phyloP scores from a whole-genome alignment of 768 basidiomycete species.

The Kwoniella sp. region DNA sequence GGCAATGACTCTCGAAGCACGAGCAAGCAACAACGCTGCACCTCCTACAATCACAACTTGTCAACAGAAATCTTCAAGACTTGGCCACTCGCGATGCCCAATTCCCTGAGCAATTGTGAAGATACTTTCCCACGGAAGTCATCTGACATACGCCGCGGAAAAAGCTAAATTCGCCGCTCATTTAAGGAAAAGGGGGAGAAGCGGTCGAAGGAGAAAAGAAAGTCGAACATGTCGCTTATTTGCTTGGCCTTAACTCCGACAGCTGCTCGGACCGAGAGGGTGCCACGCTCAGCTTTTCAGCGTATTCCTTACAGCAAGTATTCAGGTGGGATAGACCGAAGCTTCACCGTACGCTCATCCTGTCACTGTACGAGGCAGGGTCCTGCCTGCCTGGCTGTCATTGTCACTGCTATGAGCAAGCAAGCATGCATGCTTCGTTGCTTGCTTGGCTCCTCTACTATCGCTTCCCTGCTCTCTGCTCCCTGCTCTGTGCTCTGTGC shows the following conservation, averaged over 20 bases:
- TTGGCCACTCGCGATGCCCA: neutral
- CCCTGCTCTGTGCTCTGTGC: too few relatives aligned
- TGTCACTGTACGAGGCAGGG: neutral
- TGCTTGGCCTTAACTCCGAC: conserved; percentile 7
- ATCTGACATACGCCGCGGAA: neutral
- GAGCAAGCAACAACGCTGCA: too few relatives aligned
- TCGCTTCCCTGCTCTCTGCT: neutral
- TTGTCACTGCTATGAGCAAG: neutral
- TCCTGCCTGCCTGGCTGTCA: neutral
- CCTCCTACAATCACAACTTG: neutral
- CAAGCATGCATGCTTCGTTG: neutral
- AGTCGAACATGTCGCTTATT: conserved; percentile 8
- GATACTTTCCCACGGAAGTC: neutral
- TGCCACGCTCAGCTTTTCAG: conserved; percentile 4
- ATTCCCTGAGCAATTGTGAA: neutral
- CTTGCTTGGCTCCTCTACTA: too few relatives aligned
- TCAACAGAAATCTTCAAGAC: conserved; percentile 24
- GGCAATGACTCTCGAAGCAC: too few relatives aligned
- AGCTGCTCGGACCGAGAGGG: neutral
- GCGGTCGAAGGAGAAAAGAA: too few relatives aligned
- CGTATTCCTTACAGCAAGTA: neutral
- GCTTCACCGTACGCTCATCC: neutral
- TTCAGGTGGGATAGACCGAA: neutral
- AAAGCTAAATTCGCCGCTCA: neutral
- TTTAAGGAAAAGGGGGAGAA: neutral